Conservation (phyloP, 768 basidiomycete genomes). For the Suillus lakei region DNA sequence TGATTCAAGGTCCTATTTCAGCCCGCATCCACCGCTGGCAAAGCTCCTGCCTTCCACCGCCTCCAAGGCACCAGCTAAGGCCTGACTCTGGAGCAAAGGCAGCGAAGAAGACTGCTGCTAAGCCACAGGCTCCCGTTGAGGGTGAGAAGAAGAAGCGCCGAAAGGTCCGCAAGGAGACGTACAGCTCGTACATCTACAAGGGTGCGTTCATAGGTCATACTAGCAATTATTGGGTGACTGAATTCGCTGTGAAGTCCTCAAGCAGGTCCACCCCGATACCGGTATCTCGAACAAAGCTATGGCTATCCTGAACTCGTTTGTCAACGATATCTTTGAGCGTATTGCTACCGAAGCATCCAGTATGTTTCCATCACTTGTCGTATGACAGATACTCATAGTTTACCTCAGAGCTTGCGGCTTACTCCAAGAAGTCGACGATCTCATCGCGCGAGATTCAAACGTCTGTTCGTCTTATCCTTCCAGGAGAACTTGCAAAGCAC, state of each 20-base stretch:
- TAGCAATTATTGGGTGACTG: background rate
- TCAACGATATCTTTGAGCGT: conserved; percentile 85
- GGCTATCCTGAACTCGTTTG: conserved; percentile 84
- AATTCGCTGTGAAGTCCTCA: conserved; percentile 58
- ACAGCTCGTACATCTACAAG: conserved; percentile 87
- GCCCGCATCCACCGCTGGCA: conserved; percentile 47
- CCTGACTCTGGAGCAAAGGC: conserved; percentile 50
- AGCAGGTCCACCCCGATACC: conserved; percentile 92
- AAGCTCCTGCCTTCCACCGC: conserved; percentile 56
- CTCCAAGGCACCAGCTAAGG: conserved; percentile 60
- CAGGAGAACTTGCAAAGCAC: conserved; percentile 86
- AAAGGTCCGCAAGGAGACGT: conserved; percentile 83
- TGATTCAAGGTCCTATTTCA: conserved; percentile 17
- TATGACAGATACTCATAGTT: background rate
- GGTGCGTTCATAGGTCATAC: conserved; percentile 42
- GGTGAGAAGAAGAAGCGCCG: conserved; percentile 82
- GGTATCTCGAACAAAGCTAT: conserved; percentile 92
- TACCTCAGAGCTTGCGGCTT: conserved; percentile 72
- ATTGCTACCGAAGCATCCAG: conserved; percentile 77
- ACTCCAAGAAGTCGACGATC: conserved; percentile 90
- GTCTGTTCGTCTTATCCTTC: conserved; percentile 79
- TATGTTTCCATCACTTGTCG: conserved; percentile 27
- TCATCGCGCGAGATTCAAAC: conserved; percentile 93
- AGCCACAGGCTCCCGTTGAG: conserved; percentile 52
- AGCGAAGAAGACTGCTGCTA: conserved; percentile 66